phyloP scores from a whole-genome alignment of 2,329 filamentous ascomycete genomes.

The Fusarium pseudonygamai region DNA sequence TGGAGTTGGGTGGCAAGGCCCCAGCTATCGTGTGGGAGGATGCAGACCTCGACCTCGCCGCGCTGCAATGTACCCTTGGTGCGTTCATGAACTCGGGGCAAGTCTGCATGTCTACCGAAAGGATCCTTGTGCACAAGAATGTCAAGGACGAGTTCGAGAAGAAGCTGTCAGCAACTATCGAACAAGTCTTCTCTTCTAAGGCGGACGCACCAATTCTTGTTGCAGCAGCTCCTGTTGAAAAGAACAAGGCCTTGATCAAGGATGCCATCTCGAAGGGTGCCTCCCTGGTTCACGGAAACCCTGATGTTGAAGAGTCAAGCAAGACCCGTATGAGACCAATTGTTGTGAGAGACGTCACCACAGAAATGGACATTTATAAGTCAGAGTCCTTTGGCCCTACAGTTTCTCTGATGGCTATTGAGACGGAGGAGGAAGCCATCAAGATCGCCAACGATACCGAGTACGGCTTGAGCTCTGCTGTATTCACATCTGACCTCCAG shows the following conservation, averaged over 20 bases:
- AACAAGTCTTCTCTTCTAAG: slow-evolving; percentile 60
- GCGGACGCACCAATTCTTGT: slow-evolving; percentile 75
- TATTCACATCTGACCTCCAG: slow-evolving; percentile 77
- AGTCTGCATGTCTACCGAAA: slow-evolving; percentile 87
- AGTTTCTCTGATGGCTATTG: slow-evolving; percentile 72
- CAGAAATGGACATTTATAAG: slow-evolving; percentile 76
- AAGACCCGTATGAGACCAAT: slow-evolving; percentile 66
- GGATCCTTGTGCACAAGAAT: slow-evolving; percentile 67
- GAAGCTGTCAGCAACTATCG: slow-evolving; percentile 52
- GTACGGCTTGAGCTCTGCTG: slow-evolving; percentile 75
- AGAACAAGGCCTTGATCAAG: slow-evolving; percentile 72
- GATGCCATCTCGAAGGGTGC: slow-evolving; percentile 77
- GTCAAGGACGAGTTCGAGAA: slow-evolving; percentile 58
- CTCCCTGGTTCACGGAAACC: slow-evolving; percentile 54
- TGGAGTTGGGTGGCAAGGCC: slow-evolving; percentile 87
- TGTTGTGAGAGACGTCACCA: slow-evolving; percentile 70
- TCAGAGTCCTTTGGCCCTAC: slow-evolving; percentile 82
- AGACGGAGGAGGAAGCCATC: slow-evolving; percentile 77
- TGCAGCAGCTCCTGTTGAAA: slow-evolving; percentile 70
- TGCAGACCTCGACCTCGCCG: slow-evolving; percentile 78
- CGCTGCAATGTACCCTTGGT: slow-evolving; percentile 72
- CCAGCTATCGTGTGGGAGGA: slow-evolving; percentile 82
- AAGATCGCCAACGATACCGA: slow-evolving; percentile 82
- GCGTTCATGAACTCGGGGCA: slow-evolving; percentile 80
- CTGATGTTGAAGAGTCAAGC: slow-evolving; percentile 45